These are phyloP conservation scores for Trichoderma sp. DNA, from an alignment of 2,329 filamentous ascomycete genomes.

Conservation along the genomic window DNA sequence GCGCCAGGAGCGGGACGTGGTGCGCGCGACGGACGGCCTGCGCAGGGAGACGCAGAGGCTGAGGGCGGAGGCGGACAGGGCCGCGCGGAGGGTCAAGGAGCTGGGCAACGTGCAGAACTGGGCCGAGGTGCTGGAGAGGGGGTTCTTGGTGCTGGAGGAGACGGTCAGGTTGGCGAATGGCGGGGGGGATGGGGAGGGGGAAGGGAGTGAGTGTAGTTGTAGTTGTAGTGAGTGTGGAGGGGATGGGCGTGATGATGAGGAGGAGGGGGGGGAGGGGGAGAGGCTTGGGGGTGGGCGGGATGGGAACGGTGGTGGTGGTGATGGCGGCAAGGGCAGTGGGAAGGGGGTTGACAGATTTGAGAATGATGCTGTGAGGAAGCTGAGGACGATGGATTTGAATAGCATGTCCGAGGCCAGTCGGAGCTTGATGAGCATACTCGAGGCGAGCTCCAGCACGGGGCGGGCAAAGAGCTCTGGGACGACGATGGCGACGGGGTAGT, in stretches of 20 bases:
- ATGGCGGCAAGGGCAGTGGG: constrained; percentile 28
- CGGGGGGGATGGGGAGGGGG: constrained; percentile 32
- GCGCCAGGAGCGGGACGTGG: constrained; percentile 68
- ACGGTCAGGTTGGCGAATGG: constrained; percentile 59
- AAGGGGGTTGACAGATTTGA: constrained; percentile 21
- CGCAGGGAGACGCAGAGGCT: constrained; percentile 67
- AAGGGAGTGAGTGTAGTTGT: constrained; percentile 34
- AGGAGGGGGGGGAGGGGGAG: constrained; percentile 14
- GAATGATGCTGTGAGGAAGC: constrained; percentile 29
- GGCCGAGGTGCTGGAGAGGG: constrained; percentile 77
- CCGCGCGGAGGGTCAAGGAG: constrained; percentile 70
- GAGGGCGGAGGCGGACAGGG: constrained; percentile 63
- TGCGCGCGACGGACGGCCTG: constrained; percentile 61
- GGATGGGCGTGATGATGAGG: constrained; percentile 30
- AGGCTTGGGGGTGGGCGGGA: constrained; percentile 42
- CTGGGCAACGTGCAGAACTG: constrained; percentile 83
- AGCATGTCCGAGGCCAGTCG: constrained; percentile 44
- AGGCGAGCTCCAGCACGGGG: constrained; percentile 42
- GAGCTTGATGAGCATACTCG: constrained; percentile 42
- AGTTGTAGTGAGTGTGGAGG: constrained; percentile 46
- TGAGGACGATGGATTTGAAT: constrained; percentile 29
- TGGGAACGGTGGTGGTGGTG: constrained; percentile 39
- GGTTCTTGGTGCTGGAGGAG: constrained; percentile 66
- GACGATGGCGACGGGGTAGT: constrained; percentile 36
- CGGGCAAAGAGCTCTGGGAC: constrained; percentile 44